A percentile compares a stretch with the other conserved stretches of the same genome.
These are phyloP conservation scores for Solanum lycopersicoides DNA, from an alignment of 257 asterid genomes.

Conservation along the genomic window DNA sequence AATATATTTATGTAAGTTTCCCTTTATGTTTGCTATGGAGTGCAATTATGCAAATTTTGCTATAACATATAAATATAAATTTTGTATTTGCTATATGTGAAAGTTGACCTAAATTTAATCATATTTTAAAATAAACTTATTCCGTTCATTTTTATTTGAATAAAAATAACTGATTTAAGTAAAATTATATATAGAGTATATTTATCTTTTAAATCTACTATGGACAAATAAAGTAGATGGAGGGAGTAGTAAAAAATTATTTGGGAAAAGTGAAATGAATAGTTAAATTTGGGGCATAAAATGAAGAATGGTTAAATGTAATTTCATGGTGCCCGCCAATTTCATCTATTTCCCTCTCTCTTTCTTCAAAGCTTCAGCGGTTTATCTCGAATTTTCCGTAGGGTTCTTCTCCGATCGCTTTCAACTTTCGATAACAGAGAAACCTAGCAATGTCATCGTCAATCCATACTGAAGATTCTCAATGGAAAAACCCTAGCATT, in stretches of 20 bases:
- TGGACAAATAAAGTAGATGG: background rate
- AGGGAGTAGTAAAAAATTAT: background rate
- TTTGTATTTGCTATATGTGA: too few species aligned
- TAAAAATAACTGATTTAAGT: too few species aligned
- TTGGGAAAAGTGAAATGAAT: background rate
- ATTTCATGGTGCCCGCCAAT: background rate
- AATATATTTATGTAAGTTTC: too few species aligned
- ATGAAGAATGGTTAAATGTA: background rate
- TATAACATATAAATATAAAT: too few species aligned
- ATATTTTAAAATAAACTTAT: too few species aligned
- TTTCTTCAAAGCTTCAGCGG: background rate
- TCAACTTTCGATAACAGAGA: background rate
- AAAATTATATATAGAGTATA: too few species aligned
- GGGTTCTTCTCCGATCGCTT: background rate
- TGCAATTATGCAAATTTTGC: too few species aligned
- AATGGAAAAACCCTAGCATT: slow-evolving; percentile 15
- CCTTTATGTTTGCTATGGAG: too few species aligned
- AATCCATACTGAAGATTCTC: slow-evolving; percentile 13
- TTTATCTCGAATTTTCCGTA: background rate
- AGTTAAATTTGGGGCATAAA: background rate
- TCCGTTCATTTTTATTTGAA: too few species aligned
- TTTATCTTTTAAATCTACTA: background rate
- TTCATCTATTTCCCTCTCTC: background rate
- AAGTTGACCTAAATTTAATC: too few species aligned
- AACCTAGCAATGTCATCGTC: background rate